Evolutionary conservation across 2,329 filamentous ascomycete genomes (phyloP), one percentile per base, ranked within the genome.

Genomic region (Apiospora malaysiana): DNA sequence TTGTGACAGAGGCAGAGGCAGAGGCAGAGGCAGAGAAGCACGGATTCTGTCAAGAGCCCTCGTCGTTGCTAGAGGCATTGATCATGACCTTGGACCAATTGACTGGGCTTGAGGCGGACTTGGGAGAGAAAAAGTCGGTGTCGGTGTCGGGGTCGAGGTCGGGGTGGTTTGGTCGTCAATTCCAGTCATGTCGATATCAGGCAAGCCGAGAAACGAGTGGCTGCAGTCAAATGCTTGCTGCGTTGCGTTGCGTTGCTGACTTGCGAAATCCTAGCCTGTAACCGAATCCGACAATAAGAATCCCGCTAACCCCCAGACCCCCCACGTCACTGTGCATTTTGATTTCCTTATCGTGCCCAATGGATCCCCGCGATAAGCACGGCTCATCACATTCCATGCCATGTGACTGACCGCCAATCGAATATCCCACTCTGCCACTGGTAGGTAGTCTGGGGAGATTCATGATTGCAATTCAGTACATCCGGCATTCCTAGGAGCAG

Each of bases 1-100:
- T 63, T 63, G 56, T 9, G 56, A 8, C 56, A n/a, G 56, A 40
- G 42, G 16, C 42, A 45, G 1, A 43, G 40, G 40, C 40, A 6
- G 40, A 42, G 40, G 10, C 40, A 42, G 40, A 42, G 40, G 40
- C 8, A 63, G 56, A 63, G 56, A 63, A 63, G 23, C 27, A 40
- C 56, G 56, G 56, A 63, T 63, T 63, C 56, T n/a, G 56, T 63
- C 21, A 63, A 63, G 56, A 63, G 56, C 32, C 27, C 56, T 63
- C 27, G 56, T 21, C 9, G 56, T 63, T 63, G 56, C 56, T 63
- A 63, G 56, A 63, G 56, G 56, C 56, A 63, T 63, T 63, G 56
- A 40, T 63, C 56, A 63, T 63, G 56, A 63, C 56, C 56, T 63
- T 18, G 18, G 18, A 32, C n/a, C 32, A 63, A 63, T 63, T 63